Evolutionary conservation across 2,329 filamentous ascomycete genomes (phyloP).

Genomic region (Trichoderma koningii): DNA sequence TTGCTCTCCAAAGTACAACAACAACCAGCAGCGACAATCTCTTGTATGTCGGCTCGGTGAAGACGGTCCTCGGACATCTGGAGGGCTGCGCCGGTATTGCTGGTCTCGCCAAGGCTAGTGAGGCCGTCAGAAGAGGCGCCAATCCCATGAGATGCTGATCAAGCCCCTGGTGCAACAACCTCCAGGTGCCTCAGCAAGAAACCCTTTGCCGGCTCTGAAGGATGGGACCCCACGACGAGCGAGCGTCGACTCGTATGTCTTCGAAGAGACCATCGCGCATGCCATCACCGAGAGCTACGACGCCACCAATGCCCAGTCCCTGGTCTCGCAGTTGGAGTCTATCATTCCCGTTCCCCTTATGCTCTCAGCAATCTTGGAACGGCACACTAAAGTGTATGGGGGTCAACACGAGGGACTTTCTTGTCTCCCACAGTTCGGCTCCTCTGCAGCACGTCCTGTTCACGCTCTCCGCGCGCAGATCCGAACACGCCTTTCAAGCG

Average conservation of each 20-base stretch:
- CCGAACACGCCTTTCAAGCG: not conserved
- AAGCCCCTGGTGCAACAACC: slow-evolving; percentile 33
- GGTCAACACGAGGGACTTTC: not conserved
- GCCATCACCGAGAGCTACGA: slow-evolving; percentile 40
- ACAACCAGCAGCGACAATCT: not conserved
- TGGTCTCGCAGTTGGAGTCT: not conserved
- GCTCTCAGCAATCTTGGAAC: not conserved
- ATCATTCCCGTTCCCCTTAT: not conserved
- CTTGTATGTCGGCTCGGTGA: slow-evolving; percentile 23
- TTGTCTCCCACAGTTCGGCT: not conserved
- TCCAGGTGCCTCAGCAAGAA: slow-evolving; percentile 29
- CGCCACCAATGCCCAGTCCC: not conserved
- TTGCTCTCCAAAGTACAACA: slow-evolving; percentile 37
- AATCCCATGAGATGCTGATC: slow-evolving; percentile 40
- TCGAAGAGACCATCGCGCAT: slow-evolving; percentile 50
- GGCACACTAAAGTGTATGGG: not conserved
- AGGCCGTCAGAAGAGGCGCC: not conserved
- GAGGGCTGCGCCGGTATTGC: slow-evolving; percentile 18
- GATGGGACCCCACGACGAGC: slow-evolving; percentile 28
- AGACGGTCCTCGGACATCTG: slow-evolving; percentile 21
- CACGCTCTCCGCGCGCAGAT: not conserved
- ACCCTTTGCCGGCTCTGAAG: slow-evolving; percentile 32
- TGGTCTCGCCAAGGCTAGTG: slow-evolving; percentile 7
- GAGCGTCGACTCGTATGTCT: slow-evolving; percentile 42
- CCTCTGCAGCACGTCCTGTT: not conserved